phyloP scores from a whole-genome alignment of 352 stramenopile genomes.

The Pseudoperonospora humuli region DNA sequence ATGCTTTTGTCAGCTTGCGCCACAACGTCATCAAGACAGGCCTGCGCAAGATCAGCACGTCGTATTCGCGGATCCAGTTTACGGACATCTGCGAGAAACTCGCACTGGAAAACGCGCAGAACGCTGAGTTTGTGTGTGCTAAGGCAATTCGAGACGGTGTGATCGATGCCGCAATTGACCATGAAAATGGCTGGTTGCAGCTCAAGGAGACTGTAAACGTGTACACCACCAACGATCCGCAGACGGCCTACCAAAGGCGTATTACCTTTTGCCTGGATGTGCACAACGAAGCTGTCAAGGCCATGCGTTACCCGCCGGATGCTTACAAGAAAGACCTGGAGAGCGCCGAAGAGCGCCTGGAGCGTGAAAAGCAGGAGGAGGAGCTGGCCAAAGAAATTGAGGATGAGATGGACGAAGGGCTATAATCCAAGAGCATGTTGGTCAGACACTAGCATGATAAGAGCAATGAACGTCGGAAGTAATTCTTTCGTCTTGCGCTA shows the following conservation, averaged over 20 bases:
- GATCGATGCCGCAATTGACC: constrained; percentile 97
- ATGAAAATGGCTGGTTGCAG: constrained; percentile 91
- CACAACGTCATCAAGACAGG: constrained; percentile 99
- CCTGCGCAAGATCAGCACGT: constrained; percentile 94
- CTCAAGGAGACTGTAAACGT: constrained; percentile 83
- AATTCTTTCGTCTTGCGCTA: constrained; percentile 3
- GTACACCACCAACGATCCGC: constrained; percentile 91
- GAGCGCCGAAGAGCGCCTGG: constrained; percentile 83
- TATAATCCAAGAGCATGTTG: constrained; percentile 24
- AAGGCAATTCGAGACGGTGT: constrained; percentile 98
- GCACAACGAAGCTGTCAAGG: constrained; percentile 97
- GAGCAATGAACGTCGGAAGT: too few species aligned
- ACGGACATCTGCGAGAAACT: constrained; percentile 92
- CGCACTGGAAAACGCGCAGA: constrained; percentile 86
- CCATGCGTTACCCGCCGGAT: constrained; percentile 96
- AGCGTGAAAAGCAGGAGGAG: constrained; percentile 90
- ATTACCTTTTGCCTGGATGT: constrained; percentile 98
- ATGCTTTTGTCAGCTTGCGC: constrained; percentile 58
- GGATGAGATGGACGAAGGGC: constrained; percentile 93
- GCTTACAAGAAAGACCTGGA: constrained; percentile 97
- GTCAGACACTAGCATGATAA: neutral
- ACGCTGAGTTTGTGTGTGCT: constrained; percentile 96
- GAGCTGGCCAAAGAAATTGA: constrained; percentile 96
- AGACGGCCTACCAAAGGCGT: constrained; percentile 93
- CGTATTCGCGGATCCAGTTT: constrained; percentile 89